These are phyloP conservation scores for Sungouiozyma intestinalis DNA, from an alignment of 805 yeast species.

Conservation along the genomic window DNA sequence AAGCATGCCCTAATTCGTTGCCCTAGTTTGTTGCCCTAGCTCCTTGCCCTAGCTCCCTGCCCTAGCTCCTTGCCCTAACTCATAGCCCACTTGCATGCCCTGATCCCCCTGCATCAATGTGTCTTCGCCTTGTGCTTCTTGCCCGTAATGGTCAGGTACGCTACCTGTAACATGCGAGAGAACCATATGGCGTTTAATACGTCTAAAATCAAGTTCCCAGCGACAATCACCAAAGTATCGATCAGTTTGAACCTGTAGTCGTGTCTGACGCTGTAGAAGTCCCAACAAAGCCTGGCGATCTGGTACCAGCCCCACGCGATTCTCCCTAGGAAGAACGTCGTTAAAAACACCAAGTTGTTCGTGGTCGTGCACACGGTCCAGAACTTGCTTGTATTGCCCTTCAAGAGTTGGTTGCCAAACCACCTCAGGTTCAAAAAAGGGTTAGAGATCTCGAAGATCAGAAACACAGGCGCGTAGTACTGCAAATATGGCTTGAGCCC, in stretches of 20 bases:
- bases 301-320: constrained; percentile 77
- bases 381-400: constrained; percentile 6
- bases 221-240: constrained; percentile 28
- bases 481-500: constrained; percentile 61
- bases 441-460: constrained; percentile 75
- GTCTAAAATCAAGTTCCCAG: constrained; percentile 51
- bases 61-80: constrained; percentile 3
- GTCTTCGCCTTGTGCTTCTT: constrained; percentile 2
- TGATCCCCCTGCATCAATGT: constrained; percentile 2
- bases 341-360: constrained; percentile 32
- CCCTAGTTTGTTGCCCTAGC: too few species aligned
- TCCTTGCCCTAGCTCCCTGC: background rate
- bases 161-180: constrained; percentile 60
- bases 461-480: constrained; percentile 69
- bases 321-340: constrained; percentile 60
- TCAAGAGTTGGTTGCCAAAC: constrained; percentile 42
- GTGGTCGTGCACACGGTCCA: constrained; percentile 45
- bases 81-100: background rate
- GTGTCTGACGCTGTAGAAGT: constrained; percentile 34
- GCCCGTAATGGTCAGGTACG: constrained; percentile 30
- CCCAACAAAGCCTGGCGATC: constrained; percentile 38
- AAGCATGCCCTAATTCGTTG: too few species aligned
- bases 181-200: constrained; percentile 71
- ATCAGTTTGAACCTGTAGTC: constrained; percentile 36
- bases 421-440: constrained; percentile 86